A percentile compares a stretch with the other conserved stretches of the same genome.
These are phyloP conservation scores for Halenospora varia DNA, from an alignment of 495 filamentous ascomycete genomes.

Conservation along the genomic window DNA sequence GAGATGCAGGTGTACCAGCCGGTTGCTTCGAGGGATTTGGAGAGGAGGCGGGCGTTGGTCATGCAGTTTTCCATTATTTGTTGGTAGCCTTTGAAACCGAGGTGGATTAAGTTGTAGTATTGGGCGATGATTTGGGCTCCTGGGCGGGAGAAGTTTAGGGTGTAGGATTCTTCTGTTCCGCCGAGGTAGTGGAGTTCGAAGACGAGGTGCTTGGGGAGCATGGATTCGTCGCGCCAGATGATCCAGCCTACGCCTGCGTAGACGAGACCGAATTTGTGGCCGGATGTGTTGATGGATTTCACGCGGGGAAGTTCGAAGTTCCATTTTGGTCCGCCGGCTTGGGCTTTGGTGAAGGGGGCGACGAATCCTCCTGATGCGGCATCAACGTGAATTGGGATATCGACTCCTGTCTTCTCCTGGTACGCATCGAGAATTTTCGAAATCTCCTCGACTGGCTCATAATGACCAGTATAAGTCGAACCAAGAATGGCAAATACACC, in stretches of 20 bases:
- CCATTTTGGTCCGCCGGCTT: constrained; percentile 59
- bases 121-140: constrained; percentile 69
- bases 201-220: constrained; percentile 65
- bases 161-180: constrained; percentile 69
- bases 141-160: constrained; percentile 72
- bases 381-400: constrained; percentile 76
- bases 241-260: constrained; percentile 72
- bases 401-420: constrained; percentile 55
- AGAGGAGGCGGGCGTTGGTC: constrained; percentile 63
- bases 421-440: constrained; percentile 62
- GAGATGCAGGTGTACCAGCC: constrained; percentile 69
- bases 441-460: constrained; percentile 69
- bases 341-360: constrained; percentile 64
- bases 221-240: constrained; percentile 65
- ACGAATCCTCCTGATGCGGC: constrained; percentile 70
- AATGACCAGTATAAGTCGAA: constrained; percentile 73
- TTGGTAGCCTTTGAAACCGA: constrained; percentile 63
- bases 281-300: constrained; percentile 70
- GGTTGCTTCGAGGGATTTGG: constrained; percentile 62
- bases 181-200: constrained; percentile 75
- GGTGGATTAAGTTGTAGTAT: constrained; percentile 74
- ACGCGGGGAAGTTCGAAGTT: constrained; percentile 69
- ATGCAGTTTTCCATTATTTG: constrained; percentile 68
- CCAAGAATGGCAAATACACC: constrained; percentile 74
- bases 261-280: constrained; percentile 75